phyloP scores from a whole-genome alignment of 2,329 filamentous ascomycete species.

The Stemphylium beticola region DNA sequence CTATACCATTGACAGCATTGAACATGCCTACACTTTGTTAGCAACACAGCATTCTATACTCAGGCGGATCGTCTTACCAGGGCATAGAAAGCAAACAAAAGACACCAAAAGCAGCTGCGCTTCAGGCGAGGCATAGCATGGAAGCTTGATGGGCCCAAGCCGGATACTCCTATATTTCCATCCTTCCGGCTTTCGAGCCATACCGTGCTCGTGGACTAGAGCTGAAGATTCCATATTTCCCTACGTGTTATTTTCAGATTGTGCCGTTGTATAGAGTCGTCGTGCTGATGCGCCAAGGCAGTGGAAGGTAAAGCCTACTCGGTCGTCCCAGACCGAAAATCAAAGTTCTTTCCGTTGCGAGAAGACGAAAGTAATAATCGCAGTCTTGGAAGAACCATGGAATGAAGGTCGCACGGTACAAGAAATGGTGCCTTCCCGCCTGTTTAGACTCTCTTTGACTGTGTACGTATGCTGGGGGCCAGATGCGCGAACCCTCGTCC shows the following conservation, averaged over 20 bases:
- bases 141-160: constrained; percentile 48
- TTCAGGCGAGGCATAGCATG: constrained; percentile 55
- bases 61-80: constrained; percentile 31
- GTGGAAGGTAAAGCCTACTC: too few species aligned
- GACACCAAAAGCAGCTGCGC: constrained; percentile 54
- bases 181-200: constrained; percentile 35
- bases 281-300: too few species aligned
- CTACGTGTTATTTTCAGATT: background rate
- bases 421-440: too few species aligned
- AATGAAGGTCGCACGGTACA: too few species aligned
- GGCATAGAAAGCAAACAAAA: constrained; percentile 58
- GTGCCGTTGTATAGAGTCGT: too few species aligned
- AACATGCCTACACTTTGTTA: constrained; percentile 49
- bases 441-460: too few species aligned
- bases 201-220: constrained; percentile 1
- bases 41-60: background rate
- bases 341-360: too few species aligned
- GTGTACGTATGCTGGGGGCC: too few species aligned
- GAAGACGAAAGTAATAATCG: too few species aligned
- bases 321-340: too few species aligned
- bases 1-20: constrained; percentile 55
- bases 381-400: too few species aligned
- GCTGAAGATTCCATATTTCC: background rate
- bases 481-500: too few species aligned
- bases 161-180: constrained; percentile 53